Percentiles rank a stretch among this genome's conserved stretches.
These are phyloP conservation scores for Macrophomina tecta DNA, from an alignment of 2,329 filamentous ascomycete species.

Conservation along the genomic window DNA sequence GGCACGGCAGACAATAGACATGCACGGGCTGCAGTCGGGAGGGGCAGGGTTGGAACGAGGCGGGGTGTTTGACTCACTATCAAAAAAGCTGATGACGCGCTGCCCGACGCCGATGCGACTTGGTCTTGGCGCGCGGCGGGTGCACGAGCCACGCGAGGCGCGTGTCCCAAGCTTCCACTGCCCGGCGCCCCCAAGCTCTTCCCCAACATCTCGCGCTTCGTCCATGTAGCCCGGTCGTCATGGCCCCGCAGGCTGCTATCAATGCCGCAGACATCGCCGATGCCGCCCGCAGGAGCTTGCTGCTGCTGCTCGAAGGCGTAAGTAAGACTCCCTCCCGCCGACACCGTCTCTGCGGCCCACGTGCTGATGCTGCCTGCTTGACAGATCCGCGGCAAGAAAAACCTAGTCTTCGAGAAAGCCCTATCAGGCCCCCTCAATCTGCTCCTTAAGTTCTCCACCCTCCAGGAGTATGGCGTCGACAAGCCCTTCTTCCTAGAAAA, in stretches of 20 bases:
- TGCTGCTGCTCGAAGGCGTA: constrained; percentile 93
- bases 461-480: constrained; percentile 97
- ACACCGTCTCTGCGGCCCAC: background rate
- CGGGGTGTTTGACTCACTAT: constrained; percentile 22
- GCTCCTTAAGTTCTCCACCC: constrained; percentile 91
- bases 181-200: background rate
- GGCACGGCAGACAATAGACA: constrained; percentile 25
- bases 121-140: background rate
- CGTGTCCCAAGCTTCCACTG: constrained; percentile 13
- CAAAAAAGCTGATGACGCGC: constrained; percentile 16
- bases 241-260: constrained; percentile 74
- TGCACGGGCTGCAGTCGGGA: constrained; percentile 21
- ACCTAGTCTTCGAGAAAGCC: constrained; percentile 88
- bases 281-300: constrained; percentile 84
- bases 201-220: constrained; percentile 6
- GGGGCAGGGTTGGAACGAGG: background rate
- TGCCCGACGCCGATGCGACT: constrained; percentile 2
- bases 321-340: constrained; percentile 57
- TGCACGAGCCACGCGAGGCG: background rate
- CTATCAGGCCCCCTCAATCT: constrained; percentile 88
- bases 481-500: constrained; percentile 98
- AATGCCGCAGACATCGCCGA: constrained; percentile 77
- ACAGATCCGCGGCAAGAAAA: constrained; percentile 98
- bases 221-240: constrained; percentile 44
- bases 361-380: constrained; percentile 11